Conservation (phyloP, 495 filamentous ascomycete genomes). For the Neurospora pannonica region DNA sequence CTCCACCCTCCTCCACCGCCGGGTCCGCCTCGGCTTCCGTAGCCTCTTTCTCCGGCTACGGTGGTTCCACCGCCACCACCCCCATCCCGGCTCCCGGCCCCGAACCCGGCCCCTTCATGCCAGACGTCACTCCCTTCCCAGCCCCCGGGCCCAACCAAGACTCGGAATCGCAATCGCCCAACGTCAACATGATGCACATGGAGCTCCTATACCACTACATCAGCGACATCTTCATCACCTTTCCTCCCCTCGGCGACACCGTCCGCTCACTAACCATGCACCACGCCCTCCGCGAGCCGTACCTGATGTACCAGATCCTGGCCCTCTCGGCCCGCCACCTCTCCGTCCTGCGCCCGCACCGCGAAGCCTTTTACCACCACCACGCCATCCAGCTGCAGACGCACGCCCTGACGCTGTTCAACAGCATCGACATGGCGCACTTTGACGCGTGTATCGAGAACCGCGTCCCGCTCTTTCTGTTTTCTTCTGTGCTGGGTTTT, state of each 20-base stretch:
- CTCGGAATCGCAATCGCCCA: neutral
- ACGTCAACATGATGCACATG: slow-evolving; percentile 24
- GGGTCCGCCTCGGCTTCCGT: neutral
- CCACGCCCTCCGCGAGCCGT: slow-evolving; percentile 18
- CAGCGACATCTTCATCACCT: slow-evolving; percentile 5
- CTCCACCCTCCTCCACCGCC: slow-evolving; percentile 1
- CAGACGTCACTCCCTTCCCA: neutral
- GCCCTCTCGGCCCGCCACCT: slow-evolving; percentile 39
- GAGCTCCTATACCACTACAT: slow-evolving; percentile 26
- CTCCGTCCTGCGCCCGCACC: slow-evolving; percentile 21
- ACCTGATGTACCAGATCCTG: slow-evolving; percentile 37
- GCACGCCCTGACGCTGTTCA: slow-evolving; percentile 36
- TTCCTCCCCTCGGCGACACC: neutral
- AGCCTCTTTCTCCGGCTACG: neutral
- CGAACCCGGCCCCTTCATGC: neutral
- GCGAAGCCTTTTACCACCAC: slow-evolving; percentile 27
- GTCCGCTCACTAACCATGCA: slow-evolving; percentile 6
- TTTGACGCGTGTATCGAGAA: slow-evolving; percentile 16
- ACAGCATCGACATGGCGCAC: slow-evolving; percentile 19
- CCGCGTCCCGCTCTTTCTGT: slow-evolving; percentile 39
- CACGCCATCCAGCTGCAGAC: slow-evolving; percentile 41
- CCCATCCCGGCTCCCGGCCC: neutral
- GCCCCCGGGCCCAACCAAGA: neutral
- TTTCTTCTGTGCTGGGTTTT: slow-evolving; percentile 35
- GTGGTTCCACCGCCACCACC: neutral